Conservation (phyloP, 1,139 yeast genomes). For the Candida gigantensis region DNA sequence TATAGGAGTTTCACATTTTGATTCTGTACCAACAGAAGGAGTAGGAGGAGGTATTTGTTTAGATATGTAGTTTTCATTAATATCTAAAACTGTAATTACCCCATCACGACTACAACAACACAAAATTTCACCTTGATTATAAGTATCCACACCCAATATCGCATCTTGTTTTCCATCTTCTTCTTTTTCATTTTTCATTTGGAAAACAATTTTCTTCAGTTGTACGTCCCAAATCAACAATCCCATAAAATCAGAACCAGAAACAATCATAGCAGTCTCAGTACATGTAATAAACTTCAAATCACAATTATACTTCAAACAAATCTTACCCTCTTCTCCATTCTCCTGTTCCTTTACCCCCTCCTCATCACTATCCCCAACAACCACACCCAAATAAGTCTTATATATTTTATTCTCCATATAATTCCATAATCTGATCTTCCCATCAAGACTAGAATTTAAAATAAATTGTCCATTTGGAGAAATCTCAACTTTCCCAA, state of each 20-base stretch:
- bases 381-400: constrained; percentile 53
- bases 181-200: constrained; percentile 24
- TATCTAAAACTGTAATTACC: constrained; percentile 23
- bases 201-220: constrained; percentile 51
- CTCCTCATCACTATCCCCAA: too few species aligned
- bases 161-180: constrained; percentile 30
- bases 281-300: constrained; percentile 42
- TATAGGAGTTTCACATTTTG: constrained; percentile 10
- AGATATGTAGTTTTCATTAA: constrained; percentile 19
- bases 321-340: constrained; percentile 23
- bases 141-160: constrained; percentile 50
- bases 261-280: constrained; percentile 44
- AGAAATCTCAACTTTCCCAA: constrained; percentile 69
- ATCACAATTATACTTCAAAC: constrained; percentile 50
- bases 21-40: not conserved
- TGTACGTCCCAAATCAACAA: constrained; percentile 78
- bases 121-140: constrained; percentile 37
- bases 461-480: constrained; percentile 83
- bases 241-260: constrained; percentile 67
- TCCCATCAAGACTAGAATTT: constrained; percentile 81
- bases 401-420: constrained; percentile 76
- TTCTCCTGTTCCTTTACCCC: too few species aligned
- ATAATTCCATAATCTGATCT: constrained; percentile 79
- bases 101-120: constrained; percentile 39
- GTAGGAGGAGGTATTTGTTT: too few species aligned